A percentile compares a stretch with the other conserved stretches of the same genome.
These are phyloP conservation scores for Verbena officinalis DNA, from an alignment of 257 asterid genomes.

Conservation along the genomic window DNA sequence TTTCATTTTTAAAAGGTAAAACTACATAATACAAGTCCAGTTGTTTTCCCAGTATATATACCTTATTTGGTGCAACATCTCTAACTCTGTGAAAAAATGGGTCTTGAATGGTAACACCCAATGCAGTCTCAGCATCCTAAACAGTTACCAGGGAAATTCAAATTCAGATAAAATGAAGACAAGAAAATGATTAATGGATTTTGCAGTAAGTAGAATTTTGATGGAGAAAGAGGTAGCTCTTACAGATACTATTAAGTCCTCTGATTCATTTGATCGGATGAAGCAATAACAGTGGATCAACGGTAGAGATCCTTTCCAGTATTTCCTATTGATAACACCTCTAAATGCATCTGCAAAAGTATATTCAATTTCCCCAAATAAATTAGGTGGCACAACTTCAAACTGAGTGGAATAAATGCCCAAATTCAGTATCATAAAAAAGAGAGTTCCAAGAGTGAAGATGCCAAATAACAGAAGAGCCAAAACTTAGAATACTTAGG, in stretches of 20 bases:
- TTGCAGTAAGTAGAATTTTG: not conserved
- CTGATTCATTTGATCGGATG: slow-evolving; percentile 71
- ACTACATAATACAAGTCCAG: not conserved
- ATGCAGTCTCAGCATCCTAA: slow-evolving; percentile 79
- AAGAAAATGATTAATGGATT: not conserved
- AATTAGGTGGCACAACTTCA: not conserved
- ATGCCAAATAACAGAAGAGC: not conserved
- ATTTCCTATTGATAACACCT: slow-evolving; percentile 54
- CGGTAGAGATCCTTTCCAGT: slow-evolving; percentile 87
- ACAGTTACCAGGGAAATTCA: not conserved
- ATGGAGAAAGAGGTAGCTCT: slow-evolving; percentile 18
- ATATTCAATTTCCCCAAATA: slow-evolving; percentile 23
- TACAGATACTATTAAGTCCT: slow-evolving; percentile 63
- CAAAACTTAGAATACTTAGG: not conserved
- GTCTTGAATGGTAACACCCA: slow-evolving; percentile 60
- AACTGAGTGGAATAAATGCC: not conserved
- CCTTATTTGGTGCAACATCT: slow-evolving; percentile 98
- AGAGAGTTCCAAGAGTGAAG: not conserved
- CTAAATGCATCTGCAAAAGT: slow-evolving; percentile 67
- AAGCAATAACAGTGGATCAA: slow-evolving; percentile 97
- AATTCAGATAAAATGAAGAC: slow-evolving; percentile 20
- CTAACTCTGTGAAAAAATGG: slow-evolving; percentile 74
- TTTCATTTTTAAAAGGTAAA: no score
- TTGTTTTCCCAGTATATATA: slow-evolving; percentile 25
- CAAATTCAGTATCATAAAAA: not conserved